Evolutionary conservation across 805 yeast species (phyloP), one percentile per base, ranked within the genome.

Genomic region (Candida sanyiensis): DNA sequence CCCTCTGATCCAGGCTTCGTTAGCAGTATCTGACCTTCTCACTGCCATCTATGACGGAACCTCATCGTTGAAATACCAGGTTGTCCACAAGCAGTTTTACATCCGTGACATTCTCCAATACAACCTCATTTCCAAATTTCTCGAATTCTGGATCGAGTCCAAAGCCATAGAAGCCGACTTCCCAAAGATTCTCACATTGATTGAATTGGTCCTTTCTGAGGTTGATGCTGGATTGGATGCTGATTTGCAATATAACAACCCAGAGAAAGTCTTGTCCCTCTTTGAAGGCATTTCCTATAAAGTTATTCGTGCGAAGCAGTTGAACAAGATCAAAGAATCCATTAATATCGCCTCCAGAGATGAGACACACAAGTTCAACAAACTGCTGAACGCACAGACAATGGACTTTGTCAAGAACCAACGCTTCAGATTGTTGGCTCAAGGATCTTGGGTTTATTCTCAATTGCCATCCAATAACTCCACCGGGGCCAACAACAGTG

Each of bases 391-490:
- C 9, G 54, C 60, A 11, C 87, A 86, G 54, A 83, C 81, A 0
- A 63, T 70, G 41, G 80, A 77, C 27, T 83, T 83, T 55, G 87
- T 85, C 12, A 73, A 74, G 41, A 88, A 83, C 55, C 93, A 83
- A 61, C 69, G 90, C 50, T 76, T 81, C 33, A 59, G 83, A 41
- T 80, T 77, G 52, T 61, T 86, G 35, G 76, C 86, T 20, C 77
- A 73, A 51, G 95, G 95, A 2, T 72, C 83, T 2, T 86, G 95
- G 95, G 89, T 83, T 11, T 81, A 68, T 53, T 70, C 80, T 2
- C 81, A 78, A 26, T 63, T 70, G 37, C 87, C 83, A 16, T 44
- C 59, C 10, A 43, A 45, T 27, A 46, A 46, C n/a, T 39, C 41
- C 36, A 38, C 66, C 9, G 67, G 67, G 42, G 18, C 24, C 8